phyloP scores from a whole-genome alignment of 495 filamentous ascomycete species.

The Tuber magnatum region DNA sequence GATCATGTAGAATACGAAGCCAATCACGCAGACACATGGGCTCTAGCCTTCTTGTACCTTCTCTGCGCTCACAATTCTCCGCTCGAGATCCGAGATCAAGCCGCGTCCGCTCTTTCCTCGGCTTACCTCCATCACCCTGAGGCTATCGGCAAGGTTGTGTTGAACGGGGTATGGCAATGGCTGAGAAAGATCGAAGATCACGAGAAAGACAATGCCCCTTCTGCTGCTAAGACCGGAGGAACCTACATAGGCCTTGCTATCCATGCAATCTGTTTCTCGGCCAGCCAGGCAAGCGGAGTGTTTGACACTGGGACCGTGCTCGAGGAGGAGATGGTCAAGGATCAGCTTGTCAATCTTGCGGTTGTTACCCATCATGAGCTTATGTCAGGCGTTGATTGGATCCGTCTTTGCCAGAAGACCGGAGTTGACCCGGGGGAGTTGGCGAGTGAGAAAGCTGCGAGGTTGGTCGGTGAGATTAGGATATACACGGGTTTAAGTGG shows the following conservation, averaged over 20 bases:
- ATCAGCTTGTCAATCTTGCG: slow-evolving; percentile 64
- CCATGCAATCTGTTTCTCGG: slow-evolving; percentile 59
- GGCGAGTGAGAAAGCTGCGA: slow-evolving; percentile 49
- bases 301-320: slow-evolving; percentile 42
- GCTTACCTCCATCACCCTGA: slow-evolving; percentile 53
- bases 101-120: slow-evolving; percentile 52
- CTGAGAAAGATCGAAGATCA: slow-evolving; percentile 53
- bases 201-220: slow-evolving; percentile 71
- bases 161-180: slow-evolving; percentile 79
- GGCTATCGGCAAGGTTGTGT: slow-evolving; percentile 53
- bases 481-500: slow-evolving; percentile 40
- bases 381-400: slow-evolving; percentile 75
- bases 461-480: slow-evolving; percentile 31
- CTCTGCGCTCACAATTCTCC: slow-evolving; percentile 56
- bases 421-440: slow-evolving; percentile 75
- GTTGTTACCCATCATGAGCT: slow-evolving; percentile 71
- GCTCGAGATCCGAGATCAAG: slow-evolving; percentile 53
- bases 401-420: slow-evolving; percentile 69
- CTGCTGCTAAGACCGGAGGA: slow-evolving; percentile 59
- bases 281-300: slow-evolving; percentile 40
- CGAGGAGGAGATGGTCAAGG: slow-evolving; percentile 48
- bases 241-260: slow-evolving; percentile 57
- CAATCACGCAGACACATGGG: slow-evolving; percentile 56
- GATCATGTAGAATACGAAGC: slow-evolving; percentile 42
- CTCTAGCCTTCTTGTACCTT: slow-evolving; percentile 71